Percentiles rank a stretch among this genome's conserved stretches.
phyloP scores from a whole-genome alignment of 2,329 filamentous ascomycete species.

The Microcyclosporella mali region DNA sequence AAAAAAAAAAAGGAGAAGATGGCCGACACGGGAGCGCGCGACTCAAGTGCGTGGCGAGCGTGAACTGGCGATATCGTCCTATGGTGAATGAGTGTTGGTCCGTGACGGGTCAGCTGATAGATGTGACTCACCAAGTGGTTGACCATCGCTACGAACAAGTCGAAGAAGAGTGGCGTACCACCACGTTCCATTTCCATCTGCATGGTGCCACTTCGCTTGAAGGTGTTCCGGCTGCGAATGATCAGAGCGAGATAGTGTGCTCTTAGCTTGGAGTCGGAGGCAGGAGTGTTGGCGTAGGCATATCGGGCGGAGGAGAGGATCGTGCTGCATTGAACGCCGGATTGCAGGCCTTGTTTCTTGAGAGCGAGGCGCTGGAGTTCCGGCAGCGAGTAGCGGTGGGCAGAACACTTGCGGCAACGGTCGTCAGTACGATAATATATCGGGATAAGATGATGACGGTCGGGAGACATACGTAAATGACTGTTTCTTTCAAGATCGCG shows the following conservation, averaged over 20 bases:
- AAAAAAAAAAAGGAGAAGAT: constrained; percentile 1
- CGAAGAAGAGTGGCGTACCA: constrained; percentile 75
- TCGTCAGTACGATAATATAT: constrained; percentile 11
- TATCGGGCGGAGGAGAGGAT: constrained; percentile 84
- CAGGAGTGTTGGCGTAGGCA: constrained; percentile 81
- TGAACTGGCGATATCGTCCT: constrained; percentile 27
- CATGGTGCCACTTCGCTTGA: constrained; percentile 93
- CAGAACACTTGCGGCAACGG: constrained; percentile 54
- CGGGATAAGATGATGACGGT: too few species aligned
- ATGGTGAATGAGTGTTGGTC: neutral
- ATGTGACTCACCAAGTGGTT: constrained; percentile 68
- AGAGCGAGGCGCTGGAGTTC: constrained; percentile 80
- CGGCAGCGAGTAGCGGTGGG: constrained; percentile 74
- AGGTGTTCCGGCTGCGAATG: constrained; percentile 78
- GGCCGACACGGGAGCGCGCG: neutral
- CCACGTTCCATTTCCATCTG: constrained; percentile 89
- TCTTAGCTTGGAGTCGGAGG: constrained; percentile 81
- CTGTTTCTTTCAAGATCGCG: constrained; percentile 76
- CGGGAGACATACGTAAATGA: constrained; percentile 59
- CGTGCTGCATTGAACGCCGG: constrained; percentile 74
- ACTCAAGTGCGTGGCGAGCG: constrained; percentile 6
- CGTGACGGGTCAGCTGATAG: neutral
- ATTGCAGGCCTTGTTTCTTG: constrained; percentile 83
- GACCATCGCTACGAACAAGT: constrained; percentile 85
- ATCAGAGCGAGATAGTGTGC: constrained; percentile 90